Base-by-base conservation (phyloP, 257 asterid genomes). In the Solanum clarkiae region DNA sequence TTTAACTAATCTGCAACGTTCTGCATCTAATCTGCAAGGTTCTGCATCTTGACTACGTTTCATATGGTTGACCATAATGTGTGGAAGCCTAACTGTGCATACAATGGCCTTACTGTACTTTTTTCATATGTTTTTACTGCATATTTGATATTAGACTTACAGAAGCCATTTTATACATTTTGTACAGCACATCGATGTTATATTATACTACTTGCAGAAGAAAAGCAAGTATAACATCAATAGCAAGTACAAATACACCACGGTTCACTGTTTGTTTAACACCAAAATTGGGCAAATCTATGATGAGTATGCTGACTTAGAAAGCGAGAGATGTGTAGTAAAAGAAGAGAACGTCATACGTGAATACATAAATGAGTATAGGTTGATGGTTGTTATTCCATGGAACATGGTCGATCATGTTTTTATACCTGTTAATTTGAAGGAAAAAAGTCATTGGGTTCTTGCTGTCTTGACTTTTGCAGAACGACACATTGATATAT, bases 41-140 rank as follows among this genome's bases (percentile, higher is more conserved):
- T 96, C 24, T 95, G 86, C 98, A 94, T 91, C 26, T 96, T 94
- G 57, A 96, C 98, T 62, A 95, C 98, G 24, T 74, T 89, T 84
- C 98, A 92, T 97, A 96, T 95, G 9, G 94, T 92, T 11, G 99
- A 98, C 97, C 99, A 93, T 65, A 86, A 82, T 0, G 91, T 44
- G 1, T 29, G 98, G 98, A 45, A 90, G 88, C 88, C 92, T 92
- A 32, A 93, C 90, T 4, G 99, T 95, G 97, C 99, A 95, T 8
- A 91, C 88, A 83, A 96, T 89, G 49, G 95, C 99, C 32, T 29
- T 29, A 29, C 3, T 29, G 32, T 2, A 29, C 32, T 2, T 29
- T 29, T 29, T 29, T 36, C 40, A 36, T 36, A 36, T 36, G 40
- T 36, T 3, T 36, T 36, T 36, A 36, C 40, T 36, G 6, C 40